These are phyloP conservation scores for Musa schizocarpa DNA, from an alignment of 176 grass and related monocot species.

Conservation along the genomic window DNA sequence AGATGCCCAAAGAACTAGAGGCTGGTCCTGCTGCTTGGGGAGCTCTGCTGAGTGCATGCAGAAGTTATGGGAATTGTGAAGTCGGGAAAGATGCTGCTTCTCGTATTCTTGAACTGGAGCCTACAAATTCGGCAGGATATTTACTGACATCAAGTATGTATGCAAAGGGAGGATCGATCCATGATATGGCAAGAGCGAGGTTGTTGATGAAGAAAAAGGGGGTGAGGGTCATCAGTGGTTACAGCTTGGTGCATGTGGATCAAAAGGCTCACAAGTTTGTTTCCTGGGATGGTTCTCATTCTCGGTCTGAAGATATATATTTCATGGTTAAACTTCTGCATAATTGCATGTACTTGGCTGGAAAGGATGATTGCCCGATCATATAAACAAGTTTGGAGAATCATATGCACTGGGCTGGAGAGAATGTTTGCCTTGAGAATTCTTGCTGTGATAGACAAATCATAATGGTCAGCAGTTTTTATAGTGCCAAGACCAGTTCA, in stretches of 20 bases:
- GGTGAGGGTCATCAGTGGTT: conserved; percentile 26
- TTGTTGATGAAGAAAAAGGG: conserved; percentile 32
- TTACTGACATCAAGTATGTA: conserved; percentile 24
- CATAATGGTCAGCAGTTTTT: no score
- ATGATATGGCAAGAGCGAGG: conserved; percentile 6
- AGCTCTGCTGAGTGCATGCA: conserved; percentile 46
- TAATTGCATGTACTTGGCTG: conserved; percentile 12
- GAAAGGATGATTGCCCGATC: conserved; percentile 3
- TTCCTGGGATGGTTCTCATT: conserved; percentile 43
- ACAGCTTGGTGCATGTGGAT: conserved; percentile 26
- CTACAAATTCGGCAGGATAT: conserved; percentile 37
- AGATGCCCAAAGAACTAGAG: conserved; percentile 9
- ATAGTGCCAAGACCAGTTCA: no score
- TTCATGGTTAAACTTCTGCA: conserved; percentile 37
- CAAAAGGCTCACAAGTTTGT: conserved; percentile 27
- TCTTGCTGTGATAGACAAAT: no score
- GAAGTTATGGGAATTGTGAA: conserved; percentile 12
- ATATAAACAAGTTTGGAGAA: neutral
- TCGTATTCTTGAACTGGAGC: conserved; percentile 43
- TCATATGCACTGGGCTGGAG: neutral
- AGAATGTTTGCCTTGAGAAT: neutral
- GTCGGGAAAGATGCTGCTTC: conserved; percentile 13
- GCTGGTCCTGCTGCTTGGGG: conserved; percentile 34
- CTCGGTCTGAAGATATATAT: conserved; percentile 26
- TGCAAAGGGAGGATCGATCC: conserved; percentile 1